These are phyloP conservation scores for Dothistroma septosporum DNA, from an alignment of 2,329 filamentous ascomycete genomes.

Conservation along the genomic window DNA sequence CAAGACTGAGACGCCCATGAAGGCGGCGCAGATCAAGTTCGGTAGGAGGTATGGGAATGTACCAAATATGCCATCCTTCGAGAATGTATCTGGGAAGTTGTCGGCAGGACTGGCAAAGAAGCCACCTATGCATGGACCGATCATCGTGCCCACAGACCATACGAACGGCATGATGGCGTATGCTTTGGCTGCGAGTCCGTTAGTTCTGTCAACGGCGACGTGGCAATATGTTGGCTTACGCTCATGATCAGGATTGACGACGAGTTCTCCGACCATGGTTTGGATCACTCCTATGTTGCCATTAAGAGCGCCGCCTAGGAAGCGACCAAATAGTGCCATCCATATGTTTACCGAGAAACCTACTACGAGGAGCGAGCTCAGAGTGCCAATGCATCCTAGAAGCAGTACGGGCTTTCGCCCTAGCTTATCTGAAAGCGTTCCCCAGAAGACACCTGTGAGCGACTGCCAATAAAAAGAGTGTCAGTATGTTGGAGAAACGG, in stretches of 20 bases:
- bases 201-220: conserved; percentile 6
- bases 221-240: conserved; percentile 54
- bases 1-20: conserved; percentile 75
- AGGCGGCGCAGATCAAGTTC: conserved; percentile 73
- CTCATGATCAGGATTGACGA: conserved; percentile 79
- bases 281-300: conserved; percentile 75
- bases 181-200: conserved; percentile 59
- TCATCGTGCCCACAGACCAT: conserved; percentile 84
- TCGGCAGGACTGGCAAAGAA: conserved; percentile 74
- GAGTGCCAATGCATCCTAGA: conserved; percentile 74
- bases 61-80: conserved; percentile 64
- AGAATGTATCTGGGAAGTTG: conserved; percentile 69
- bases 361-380: conserved; percentile 76
- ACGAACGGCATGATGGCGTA: conserved; percentile 94
- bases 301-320: conserved; percentile 77
- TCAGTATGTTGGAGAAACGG: background rate
- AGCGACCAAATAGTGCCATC: conserved; percentile 71
- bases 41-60: conserved; percentile 83
- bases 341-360: conserved; percentile 80
- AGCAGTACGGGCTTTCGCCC: conserved; percentile 83
- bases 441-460: conserved; percentile 59
- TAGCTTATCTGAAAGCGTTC: conserved; percentile 72
- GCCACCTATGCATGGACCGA: conserved; percentile 84
- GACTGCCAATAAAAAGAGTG: background rate
- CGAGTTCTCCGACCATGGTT: conserved; percentile 87